Evolutionary conservation across 768 basidiomycete genomes (phyloP).

Genomic region (Lactifluus subvellereus): DNA sequence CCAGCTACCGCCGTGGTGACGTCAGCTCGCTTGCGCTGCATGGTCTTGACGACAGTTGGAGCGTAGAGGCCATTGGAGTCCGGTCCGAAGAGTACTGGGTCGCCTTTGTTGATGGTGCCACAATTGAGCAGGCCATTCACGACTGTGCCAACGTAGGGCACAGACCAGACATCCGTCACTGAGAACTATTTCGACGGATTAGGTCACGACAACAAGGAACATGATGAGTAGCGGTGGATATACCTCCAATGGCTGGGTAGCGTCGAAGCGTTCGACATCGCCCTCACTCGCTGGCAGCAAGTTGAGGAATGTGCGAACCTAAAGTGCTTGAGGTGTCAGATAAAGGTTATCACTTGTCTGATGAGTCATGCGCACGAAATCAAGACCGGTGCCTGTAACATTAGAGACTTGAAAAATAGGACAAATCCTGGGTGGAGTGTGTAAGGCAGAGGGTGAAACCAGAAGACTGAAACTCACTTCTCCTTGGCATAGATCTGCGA

Average conservation of each 20-base stretch:
- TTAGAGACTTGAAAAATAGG: slow-evolving; percentile 92
- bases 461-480: slow-evolving; percentile 39
- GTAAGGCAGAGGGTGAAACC: neutral
- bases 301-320: slow-evolving; percentile 89
- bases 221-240: neutral
- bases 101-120: slow-evolving; percentile 71
- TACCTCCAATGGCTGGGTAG: slow-evolving; percentile 78
- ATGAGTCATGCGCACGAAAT: slow-evolving; percentile 45
- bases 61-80: slow-evolving; percentile 89
- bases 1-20: slow-evolving; percentile 89
- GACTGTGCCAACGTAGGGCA: slow-evolving; percentile 80
- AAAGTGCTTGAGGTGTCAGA: neutral
- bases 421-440: slow-evolving; percentile 52
- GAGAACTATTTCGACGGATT: slow-evolving; percentile 49
- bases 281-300: slow-evolving; percentile 82
- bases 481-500: slow-evolving; percentile 69
- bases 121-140: slow-evolving; percentile 80
- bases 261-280: slow-evolving; percentile 73
- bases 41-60: slow-evolving; percentile 75
- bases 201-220: slow-evolving; percentile 8
- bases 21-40: slow-evolving; percentile 87
- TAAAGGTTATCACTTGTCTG: neutral
- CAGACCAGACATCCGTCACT: slow-evolving; percentile 83
- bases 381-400: slow-evolving; percentile 88
- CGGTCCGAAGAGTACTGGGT: slow-evolving; percentile 80